These are phyloP conservation scores for Saccharomyces hybrid DNA, from an alignment of 1,139 yeast genomes.

Conservation along the genomic window DNA sequence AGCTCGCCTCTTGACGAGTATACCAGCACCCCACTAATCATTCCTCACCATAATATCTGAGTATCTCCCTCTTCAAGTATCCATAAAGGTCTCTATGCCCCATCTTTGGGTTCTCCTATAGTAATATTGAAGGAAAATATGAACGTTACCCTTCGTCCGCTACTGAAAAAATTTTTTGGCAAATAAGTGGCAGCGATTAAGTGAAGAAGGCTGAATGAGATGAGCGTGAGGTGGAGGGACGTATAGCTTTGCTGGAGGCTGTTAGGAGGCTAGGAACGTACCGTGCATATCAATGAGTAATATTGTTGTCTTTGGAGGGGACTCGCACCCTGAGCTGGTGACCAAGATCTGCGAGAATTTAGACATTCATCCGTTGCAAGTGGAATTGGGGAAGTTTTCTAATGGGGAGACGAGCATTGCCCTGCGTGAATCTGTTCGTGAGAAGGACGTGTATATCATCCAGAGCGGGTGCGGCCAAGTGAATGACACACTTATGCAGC, in stretches of 20 bases:
- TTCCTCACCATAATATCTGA: constrained; percentile 29
- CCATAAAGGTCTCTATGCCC: not conserved
- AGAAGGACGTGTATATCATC: constrained; percentile 80
- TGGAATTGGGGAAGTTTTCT: constrained; percentile 51
- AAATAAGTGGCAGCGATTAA: not conserved
- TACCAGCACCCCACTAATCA: constrained; percentile 76
- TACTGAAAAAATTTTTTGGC: not conserved
- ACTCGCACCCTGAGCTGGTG: constrained; percentile 58
- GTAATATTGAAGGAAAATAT: not conserved
- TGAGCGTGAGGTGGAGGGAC: not conserved
- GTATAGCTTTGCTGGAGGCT: not conserved
- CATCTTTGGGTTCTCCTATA: not conserved
- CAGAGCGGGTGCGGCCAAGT: constrained; percentile 75
- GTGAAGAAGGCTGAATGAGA: not conserved
- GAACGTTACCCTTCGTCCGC: not conserved
- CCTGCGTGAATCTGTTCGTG: constrained; percentile 78
- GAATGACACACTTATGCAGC: constrained; percentile 83
- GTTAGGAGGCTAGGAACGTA: not conserved
- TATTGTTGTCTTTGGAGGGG: constrained; percentile 63
- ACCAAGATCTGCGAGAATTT: constrained; percentile 57
- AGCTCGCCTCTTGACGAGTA: constrained; percentile 79
- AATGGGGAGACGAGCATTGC: constrained; percentile 91
- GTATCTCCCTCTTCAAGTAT: not conserved
- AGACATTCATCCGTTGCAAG: constrained; percentile 54
- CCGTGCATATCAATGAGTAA: constrained; percentile 45